These are phyloP conservation scores for Geranomyces michiganensis DNA, from an alignment of 192 early-diverging fungal species.

Conservation along the genomic window DNA sequence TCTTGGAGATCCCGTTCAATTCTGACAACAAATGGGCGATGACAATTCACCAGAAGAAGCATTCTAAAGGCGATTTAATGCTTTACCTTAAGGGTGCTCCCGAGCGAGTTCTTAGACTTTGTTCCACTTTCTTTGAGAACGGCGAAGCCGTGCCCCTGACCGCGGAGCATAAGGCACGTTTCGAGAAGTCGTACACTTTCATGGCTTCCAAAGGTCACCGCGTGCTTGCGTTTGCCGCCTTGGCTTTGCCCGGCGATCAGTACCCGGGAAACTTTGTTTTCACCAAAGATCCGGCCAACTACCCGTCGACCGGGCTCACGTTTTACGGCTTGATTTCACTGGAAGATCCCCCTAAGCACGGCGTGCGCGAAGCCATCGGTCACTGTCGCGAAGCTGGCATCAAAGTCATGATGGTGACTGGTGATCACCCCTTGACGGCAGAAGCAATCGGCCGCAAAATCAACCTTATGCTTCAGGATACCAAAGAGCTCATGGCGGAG, in stretches of 20 bases:
- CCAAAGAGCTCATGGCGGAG: constrained; percentile 75
- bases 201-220: constrained; percentile 94
- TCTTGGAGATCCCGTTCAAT: constrained; percentile 96
- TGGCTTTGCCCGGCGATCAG: constrained; percentile 65
- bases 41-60: constrained; percentile 81
- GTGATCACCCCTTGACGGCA: constrained; percentile 94
- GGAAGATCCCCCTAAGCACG: constrained; percentile 97
- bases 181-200: constrained; percentile 77
- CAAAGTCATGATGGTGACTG: constrained; percentile 99
- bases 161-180: constrained; percentile 64
- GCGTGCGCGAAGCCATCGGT: constrained; percentile 97
- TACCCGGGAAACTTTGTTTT: constrained; percentile 79
- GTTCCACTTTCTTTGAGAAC: constrained; percentile 71
- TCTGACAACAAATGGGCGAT: constrained; percentile 93
- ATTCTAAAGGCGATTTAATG: constrained; percentile 68
- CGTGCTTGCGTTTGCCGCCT: constrained; percentile 89
- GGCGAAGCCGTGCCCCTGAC: constrained; percentile 64
- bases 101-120: constrained; percentile 85
- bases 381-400: constrained; percentile 90
- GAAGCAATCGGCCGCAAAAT: constrained; percentile 95
- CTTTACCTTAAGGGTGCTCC: constrained; percentile 95
- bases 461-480: constrained; percentile 90
- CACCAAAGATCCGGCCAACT: constrained; percentile 74
- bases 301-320: constrained; percentile 52
- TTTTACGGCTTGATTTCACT: constrained; percentile 71